Base-by-base conservation (phyloP, 202 grass and related monocot species). In the Setaria viridis region DNA sequence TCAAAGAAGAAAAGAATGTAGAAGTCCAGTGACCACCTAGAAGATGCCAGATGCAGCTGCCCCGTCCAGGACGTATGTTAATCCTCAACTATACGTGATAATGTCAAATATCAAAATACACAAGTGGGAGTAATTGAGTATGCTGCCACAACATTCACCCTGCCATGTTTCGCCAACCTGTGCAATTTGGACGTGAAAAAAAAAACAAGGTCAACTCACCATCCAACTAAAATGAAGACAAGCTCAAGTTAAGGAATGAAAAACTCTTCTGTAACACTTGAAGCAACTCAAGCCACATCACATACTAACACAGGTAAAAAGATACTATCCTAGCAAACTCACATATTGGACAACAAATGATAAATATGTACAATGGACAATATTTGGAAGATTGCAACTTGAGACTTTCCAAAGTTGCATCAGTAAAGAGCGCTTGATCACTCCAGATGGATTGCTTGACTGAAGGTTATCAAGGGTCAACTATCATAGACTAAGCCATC, bases 81-180 rank as follows among this genome's bases (percentile, higher is more conserved):
- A 60, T 88, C 67, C 34, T 85, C 82, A 46, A 72, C 65, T 60
- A 77, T 81, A 77, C 41, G 47, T 60, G 64, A 25, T 53, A 81
- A 76, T 80, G 84, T 57, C 7, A 51, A 47, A 77, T 67, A 70
- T 77, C 54, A 51, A 62, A 73, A 82, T 88, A 25, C 68, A 80
- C 59, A 67, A 32, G 53, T 14, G 15, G 5, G 20, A 9, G 32
- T 2, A 34, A 33, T 67, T 19, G 11, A 81, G 54, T 66, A 80
- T 84, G 50, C 9, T 5, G 75, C 57, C 46, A 46, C 25, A 84
- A 49, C 58, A 67, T 39, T 91, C 72, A 85, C 10, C 78, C 65
- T 0, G 50, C 64, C 57, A 85, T 70, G n/a, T 88, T 88, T 85
- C 41, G 39, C 82, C 86, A 85, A 85, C 89, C 89, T 91, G 49